These are phyloP conservation scores for Schoenoplectus triqueter DNA, from an alignment of 202 grass and related monocot species.

Conservation along the genomic window DNA sequence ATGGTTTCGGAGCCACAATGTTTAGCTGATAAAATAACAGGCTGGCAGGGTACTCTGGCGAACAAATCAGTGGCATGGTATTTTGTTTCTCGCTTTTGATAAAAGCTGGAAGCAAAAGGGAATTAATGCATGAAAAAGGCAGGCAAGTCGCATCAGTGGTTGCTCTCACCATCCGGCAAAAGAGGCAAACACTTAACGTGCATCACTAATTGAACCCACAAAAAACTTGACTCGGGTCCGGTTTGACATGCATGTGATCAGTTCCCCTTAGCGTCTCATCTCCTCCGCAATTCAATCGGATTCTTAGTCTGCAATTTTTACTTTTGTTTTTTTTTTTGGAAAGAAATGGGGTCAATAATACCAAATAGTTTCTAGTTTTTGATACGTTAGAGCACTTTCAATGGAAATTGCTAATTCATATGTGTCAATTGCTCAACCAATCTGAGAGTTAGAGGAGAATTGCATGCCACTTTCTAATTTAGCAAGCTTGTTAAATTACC, in stretches of 20 bases:
- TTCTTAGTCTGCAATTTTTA: background rate
- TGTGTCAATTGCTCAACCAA: no score
- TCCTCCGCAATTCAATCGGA: slow-evolving; percentile 11
- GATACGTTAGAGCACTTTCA: no score
- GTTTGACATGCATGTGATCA: slow-evolving; percentile 33
- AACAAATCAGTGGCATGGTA: background rate
- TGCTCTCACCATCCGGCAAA: slow-evolving; percentile 36
- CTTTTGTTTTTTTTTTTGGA: no score
- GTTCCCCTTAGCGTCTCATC: background rate
- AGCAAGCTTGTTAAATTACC: no score
- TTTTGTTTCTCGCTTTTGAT: slow-evolving; percentile 2
- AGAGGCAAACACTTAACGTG: slow-evolving; percentile 23
- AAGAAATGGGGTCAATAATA: no score
- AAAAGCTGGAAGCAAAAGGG: background rate
- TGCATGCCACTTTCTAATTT: no score
- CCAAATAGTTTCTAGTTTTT: no score
- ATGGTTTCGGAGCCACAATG: no score
- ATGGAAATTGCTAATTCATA: no score
- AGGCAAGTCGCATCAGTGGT: slow-evolving; percentile 33
- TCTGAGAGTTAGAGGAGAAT: no score
- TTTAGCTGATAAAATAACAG: background rate
- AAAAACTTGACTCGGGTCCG: slow-evolving; percentile 6
- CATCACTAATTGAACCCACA: slow-evolving; percentile 26
- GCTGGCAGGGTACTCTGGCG: background rate
- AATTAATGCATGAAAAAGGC: slow-evolving; percentile 6